A percentile compares a stretch with the other conserved stretches of the same genome.
Conservation (phyloP, 2,329 filamentous ascomycete species). For the Sporothrix luriei region DNA sequence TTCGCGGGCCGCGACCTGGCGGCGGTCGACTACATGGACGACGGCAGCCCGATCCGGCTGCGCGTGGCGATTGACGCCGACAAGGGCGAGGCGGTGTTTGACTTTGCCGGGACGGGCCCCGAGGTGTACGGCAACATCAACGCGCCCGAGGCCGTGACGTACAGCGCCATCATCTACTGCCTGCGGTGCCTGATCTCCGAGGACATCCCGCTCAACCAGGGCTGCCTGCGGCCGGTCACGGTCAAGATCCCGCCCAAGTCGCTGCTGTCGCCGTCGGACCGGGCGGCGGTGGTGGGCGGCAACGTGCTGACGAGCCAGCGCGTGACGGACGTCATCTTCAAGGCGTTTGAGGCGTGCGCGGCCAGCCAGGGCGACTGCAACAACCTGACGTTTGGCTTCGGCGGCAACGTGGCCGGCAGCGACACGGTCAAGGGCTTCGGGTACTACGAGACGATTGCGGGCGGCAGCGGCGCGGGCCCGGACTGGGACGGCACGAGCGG, state of each 20-base stretch:
- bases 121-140: constrained; percentile 79
- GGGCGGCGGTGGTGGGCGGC: constrained; percentile 79
- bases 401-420: constrained; percentile 63
- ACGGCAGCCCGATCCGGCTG: constrained; percentile 75
- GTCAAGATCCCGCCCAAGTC: constrained; percentile 72
- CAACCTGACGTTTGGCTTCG: constrained; percentile 82
- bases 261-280: constrained; percentile 73
- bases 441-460: constrained; percentile 84
- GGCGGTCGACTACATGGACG: constrained; percentile 83
- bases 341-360: constrained; percentile 76
- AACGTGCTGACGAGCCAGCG: constrained; percentile 81
- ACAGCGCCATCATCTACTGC: constrained; percentile 82
- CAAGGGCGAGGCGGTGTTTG: constrained; percentile 75
- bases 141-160: constrained; percentile 75
- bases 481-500: constrained; percentile 73
- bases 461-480: constrained; percentile 72
- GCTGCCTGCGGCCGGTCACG: constrained; percentile 75
- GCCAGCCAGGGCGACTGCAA: constrained; percentile 81
- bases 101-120: constrained; percentile 73
- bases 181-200: constrained; percentile 77
- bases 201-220: constrained; percentile 85
- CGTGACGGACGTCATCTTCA: constrained; percentile 80
- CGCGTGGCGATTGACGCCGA: constrained; percentile 73
- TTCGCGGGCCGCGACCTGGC: constrained; percentile 72
- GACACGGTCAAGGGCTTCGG: constrained; percentile 73